Conservation (phyloP, 2,329 filamentous ascomycete species). For the Trichoderma guizhouense region DNA sequence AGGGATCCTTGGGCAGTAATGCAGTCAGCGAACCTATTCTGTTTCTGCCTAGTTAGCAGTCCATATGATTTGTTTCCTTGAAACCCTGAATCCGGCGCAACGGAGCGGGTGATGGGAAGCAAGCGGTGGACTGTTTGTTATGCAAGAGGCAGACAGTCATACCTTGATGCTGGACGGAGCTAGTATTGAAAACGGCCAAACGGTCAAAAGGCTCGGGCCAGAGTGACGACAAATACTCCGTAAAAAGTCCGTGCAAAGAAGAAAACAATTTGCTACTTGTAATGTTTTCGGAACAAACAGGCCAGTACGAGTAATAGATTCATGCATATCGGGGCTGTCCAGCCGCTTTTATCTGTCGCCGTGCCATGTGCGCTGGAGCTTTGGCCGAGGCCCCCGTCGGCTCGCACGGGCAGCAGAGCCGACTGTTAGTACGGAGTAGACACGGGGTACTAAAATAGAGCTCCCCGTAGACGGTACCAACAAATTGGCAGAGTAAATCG, state of each 20-base stretch:
- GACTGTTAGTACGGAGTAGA: neutral
- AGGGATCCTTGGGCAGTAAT: slow-evolving; percentile 2
- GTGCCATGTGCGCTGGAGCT: neutral
- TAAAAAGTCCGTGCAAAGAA: neutral
- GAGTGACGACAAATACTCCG: neutral
- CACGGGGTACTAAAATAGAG: neutral
- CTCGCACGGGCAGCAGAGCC: slow-evolving; percentile 8
- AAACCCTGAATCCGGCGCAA: neutral
- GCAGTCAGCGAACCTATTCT: slow-evolving; percentile 1
- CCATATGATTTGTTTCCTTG: neutral
- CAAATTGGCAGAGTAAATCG: neutral
- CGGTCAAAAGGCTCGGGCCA: neutral
- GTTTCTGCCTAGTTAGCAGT: neutral
- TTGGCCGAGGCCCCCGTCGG: slow-evolving; percentile 14
- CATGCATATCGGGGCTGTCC: neutral
- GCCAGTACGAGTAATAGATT: neutral
- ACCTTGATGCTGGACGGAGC: neutral
- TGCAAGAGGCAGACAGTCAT: neutral
- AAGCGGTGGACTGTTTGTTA: neutral
- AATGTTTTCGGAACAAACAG: neutral
- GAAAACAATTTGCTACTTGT: neutral
- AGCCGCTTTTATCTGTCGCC: slow-evolving; percentile 4
- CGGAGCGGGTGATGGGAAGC: slow-evolving; percentile 9
- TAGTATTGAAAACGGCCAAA: neutral
- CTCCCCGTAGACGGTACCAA: neutral